Percentiles rank a stretch among this genome's conserved stretches.
phyloP scores from a whole-genome alignment of 495 filamentous ascomycete genomes.

The Achaetomiella virescens region DNA sequence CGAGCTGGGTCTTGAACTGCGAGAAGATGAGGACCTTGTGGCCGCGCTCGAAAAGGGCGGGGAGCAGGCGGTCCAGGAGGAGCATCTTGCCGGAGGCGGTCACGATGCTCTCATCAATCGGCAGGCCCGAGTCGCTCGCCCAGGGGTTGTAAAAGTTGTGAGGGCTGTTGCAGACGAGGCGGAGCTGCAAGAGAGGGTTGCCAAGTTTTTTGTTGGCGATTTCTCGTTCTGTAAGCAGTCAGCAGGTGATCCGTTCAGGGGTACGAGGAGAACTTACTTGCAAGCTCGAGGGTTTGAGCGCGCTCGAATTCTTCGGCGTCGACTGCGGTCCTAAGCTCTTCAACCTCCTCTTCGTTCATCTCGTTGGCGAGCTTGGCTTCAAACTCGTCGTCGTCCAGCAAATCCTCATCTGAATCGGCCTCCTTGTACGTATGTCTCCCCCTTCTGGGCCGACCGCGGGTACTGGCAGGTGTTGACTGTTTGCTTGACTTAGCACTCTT shows the following conservation, averaged over 20 bases:
- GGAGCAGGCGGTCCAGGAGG: constrained; percentile 78
- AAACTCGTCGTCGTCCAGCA: constrained; percentile 70
- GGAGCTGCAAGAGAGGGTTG: constrained; percentile 89
- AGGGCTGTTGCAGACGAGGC: constrained; percentile 84
- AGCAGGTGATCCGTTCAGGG: background rate
- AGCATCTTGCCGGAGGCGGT: constrained; percentile 92
- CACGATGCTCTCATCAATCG: constrained; percentile 71
- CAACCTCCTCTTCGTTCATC: constrained; percentile 40
- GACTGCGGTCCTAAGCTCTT: constrained; percentile 36
- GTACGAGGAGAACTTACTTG: constrained; percentile 49
- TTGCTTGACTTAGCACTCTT: constrained; percentile 72
- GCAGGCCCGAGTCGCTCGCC: constrained; percentile 43
- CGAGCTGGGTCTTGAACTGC: constrained; percentile 90
- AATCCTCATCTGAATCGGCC: constrained; percentile 59
- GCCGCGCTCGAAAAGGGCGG: constrained; percentile 62
- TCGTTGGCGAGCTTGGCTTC: constrained; percentile 61
- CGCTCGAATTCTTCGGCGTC: constrained; percentile 59
- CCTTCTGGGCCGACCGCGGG: constrained; percentile 37
- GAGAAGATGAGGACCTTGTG: constrained; percentile 96
- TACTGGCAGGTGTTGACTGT: constrained; percentile 59
- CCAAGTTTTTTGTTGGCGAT: constrained; percentile 89
- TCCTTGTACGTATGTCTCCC: constrained; percentile 41
- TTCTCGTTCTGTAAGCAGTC: constrained; percentile 55
- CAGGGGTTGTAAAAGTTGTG: constrained; percentile 98
- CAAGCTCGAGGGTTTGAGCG: constrained; percentile 67